These are phyloP conservation scores for Pleurotus tuber-regium DNA, from an alignment of 768 basidiomycete species.

Conservation along the genomic window DNA sequence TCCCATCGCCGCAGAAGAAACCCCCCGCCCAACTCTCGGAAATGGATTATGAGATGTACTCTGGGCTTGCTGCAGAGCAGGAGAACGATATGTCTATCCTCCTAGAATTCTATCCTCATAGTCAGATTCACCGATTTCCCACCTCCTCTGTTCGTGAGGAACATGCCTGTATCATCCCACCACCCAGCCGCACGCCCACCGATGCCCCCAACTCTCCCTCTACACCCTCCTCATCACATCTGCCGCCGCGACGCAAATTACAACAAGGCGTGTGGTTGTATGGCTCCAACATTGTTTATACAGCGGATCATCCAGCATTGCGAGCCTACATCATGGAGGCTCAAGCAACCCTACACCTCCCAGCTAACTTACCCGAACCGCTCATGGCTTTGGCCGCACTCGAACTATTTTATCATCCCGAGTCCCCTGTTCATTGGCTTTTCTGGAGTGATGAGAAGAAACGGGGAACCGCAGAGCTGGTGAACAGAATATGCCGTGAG, in stretches of 20 bases:
- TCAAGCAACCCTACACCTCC: conserved; percentile 35
- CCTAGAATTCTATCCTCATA: not conserved
- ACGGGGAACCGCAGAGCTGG: conserved; percentile 44
- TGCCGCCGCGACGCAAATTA: not conserved
- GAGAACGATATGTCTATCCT: not conserved
- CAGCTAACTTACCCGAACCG: conserved; percentile 37
- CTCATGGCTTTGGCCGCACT: conserved; percentile 61
- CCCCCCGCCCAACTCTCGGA: not conserved
- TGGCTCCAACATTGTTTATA: conserved; percentile 14
- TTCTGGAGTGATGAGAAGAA: conserved; percentile 58
- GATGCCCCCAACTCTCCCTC: not conserved
- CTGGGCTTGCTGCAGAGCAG: not conserved
- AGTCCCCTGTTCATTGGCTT: conserved; percentile 59
- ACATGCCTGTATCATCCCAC: not conserved
- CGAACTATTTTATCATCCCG: conserved; percentile 51
- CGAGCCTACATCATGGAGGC: conserved; percentile 44
- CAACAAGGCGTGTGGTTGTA: conserved; percentile 6
- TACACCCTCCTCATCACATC: conserved; percentile 1
- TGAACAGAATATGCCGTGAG: conserved; percentile 55
- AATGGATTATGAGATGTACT: not conserved
- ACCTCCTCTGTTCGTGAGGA: conserved; percentile 10
- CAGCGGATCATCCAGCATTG: conserved; percentile 43
- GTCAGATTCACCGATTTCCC: not conserved
- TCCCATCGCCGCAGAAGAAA: conserved; percentile 10
- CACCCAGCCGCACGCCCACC: not conserved